phyloP scores from a whole-genome alignment of 495 filamentous ascomycete species.

The Amniculicola lignicola region DNA sequence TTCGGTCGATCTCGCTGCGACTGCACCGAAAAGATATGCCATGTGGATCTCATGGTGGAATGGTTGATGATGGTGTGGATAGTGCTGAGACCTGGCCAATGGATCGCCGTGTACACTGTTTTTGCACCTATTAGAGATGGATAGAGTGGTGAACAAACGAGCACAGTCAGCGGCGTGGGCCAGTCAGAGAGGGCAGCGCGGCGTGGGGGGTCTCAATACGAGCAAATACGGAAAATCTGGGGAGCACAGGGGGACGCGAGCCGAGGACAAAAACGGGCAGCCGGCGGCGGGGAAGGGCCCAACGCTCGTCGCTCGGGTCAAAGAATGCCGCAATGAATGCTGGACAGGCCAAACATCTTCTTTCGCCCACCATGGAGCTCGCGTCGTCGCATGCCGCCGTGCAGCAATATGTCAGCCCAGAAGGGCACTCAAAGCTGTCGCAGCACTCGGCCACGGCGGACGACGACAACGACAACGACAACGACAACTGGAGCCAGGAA shows the following conservation, averaged over 20 bases:
- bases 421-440: slow-evolving; percentile 13
- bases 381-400: background rate
- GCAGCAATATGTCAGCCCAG: slow-evolving; percentile 27
- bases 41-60: slow-evolving; percentile 13
- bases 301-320: background rate
- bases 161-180: background rate
- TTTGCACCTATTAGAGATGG: background rate
- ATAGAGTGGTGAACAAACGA: no score
- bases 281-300: slow-evolving; percentile 16
- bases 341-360: background rate
- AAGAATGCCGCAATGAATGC: slow-evolving; percentile 9
- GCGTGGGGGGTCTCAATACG: background rate
- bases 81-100: slow-evolving; percentile 1
- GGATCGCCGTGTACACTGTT: background rate
- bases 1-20: slow-evolving; percentile 34
- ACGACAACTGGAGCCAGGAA: slow-evolving; percentile 30
- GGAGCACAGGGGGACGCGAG: background rate
- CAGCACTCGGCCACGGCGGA: slow-evolving; percentile 32
- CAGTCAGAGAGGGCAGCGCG: slow-evolving; percentile 1
- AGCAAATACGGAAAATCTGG: slow-evolving; percentile 2
- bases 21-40: slow-evolving; percentile 16
- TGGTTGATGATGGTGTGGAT: slow-evolving; percentile 9
- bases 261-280: background rate
- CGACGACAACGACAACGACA: slow-evolving; percentile 30
- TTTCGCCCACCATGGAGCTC: slow-evolving; percentile 21